Percentiles rank a stretch among this genome's conserved stretches.
Conservation (phyloP, 1,284 basidiomycete species). For the Sutorius eximius region DNA sequence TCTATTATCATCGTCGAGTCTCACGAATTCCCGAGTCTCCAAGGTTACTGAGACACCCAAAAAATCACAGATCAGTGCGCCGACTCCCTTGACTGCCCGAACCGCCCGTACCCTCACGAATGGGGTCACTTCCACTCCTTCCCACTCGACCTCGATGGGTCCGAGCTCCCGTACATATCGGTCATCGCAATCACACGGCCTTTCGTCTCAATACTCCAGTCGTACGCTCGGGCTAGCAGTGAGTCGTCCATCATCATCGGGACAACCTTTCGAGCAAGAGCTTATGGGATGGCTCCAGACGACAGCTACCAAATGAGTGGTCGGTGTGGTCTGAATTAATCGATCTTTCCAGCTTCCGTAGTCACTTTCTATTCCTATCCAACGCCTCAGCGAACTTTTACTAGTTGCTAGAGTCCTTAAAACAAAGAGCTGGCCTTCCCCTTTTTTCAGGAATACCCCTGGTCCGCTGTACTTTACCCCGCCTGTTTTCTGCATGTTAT, state of each 20-base stretch:
- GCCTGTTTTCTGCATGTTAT: constrained; percentile 34
- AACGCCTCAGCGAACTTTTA: constrained; percentile 24
- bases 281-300: constrained; percentile 45
- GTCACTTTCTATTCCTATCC: constrained; percentile 7
- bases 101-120: constrained; percentile 51
- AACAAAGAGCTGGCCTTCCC: constrained; percentile 39
- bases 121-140: constrained; percentile 60
- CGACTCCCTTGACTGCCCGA: constrained; percentile 78
- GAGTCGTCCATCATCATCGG: constrained; percentile 40
- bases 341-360: constrained; percentile 3
- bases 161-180: constrained; percentile 56
- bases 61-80: constrained; percentile 82
- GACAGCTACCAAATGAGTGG: constrained; percentile 45
- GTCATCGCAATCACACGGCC: constrained; percentile 50
- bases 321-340: constrained; percentile 14
- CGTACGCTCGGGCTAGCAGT: constrained; percentile 54
- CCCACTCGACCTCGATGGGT: constrained; percentile 46
- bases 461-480: constrained; percentile 47
- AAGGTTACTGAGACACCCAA: constrained; percentile 73
- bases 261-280: constrained; percentile 37
- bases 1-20: constrained; percentile 53
- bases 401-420: constrained; percentile 32
- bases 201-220: constrained; percentile 53
- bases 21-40: constrained; percentile 50
- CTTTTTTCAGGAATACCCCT: constrained; percentile 35